Percentiles rank a stretch among this genome's conserved stretches.
These are phyloP conservation scores for Clonostachys chloroleuca DNA, from an alignment of 2,329 filamentous ascomycete genomes.

Conservation along the genomic window DNA sequence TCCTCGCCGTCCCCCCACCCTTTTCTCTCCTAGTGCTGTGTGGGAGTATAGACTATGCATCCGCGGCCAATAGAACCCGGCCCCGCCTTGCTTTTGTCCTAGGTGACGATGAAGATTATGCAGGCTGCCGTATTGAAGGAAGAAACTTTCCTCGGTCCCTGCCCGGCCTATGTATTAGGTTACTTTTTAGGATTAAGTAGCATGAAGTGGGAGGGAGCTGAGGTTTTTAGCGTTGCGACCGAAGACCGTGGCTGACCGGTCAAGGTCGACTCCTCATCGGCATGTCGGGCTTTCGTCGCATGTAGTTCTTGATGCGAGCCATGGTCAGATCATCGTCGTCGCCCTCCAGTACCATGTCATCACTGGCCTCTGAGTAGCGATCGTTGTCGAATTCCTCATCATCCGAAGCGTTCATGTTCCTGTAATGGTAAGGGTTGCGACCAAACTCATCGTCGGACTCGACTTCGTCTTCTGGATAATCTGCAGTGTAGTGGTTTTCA, in stretches of 20 bases:
- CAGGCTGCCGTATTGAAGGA: no score
- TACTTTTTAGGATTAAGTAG: no score
- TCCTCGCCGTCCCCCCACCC: no score
- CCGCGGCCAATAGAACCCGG: no score
- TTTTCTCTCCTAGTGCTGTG: no score
- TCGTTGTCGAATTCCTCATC: slow-evolving; percentile 47
- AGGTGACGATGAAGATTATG: no score
- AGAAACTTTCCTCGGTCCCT: no score
- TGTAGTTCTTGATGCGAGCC: slow-evolving; percentile 29
- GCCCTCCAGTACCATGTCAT: slow-evolving; percentile 28
- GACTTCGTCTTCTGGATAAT: slow-evolving; percentile 78
- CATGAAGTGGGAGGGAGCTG: no score
- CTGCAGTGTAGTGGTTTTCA: slow-evolving; percentile 74
- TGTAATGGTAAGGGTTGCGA: slow-evolving; percentile 49
- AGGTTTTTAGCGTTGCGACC: background rate
- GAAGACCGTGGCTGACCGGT: background rate
- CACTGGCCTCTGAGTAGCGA: slow-evolving; percentile 20
- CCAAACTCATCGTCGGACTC: slow-evolving; percentile 57
- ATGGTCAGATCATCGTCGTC: slow-evolving; percentile 28
- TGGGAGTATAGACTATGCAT: no score
- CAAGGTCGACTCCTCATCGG: background rate
- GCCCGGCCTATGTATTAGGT: no score
- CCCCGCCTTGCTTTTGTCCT: no score
- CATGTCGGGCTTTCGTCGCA: slow-evolving; percentile 15
- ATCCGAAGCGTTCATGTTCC: slow-evolving; percentile 48